Percentiles rank a stretch among this genome's conserved stretches.
Conservation (phyloP, 1,284 basidiomycete genomes). For the Cryptococcus sp. region DNA sequence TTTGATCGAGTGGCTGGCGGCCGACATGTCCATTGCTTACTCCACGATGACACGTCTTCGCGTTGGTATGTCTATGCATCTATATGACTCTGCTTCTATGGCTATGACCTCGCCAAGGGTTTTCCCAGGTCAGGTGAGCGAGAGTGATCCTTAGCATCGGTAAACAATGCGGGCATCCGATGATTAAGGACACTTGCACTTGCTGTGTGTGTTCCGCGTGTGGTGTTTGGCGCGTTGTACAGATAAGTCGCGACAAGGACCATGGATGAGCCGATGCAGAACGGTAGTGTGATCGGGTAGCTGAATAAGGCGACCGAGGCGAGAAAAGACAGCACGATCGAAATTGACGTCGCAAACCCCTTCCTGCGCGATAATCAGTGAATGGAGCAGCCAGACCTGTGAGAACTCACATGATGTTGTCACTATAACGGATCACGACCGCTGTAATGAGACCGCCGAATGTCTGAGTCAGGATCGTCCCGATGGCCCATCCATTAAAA, state of each 20-base stretch:
- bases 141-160: too few species aligned
- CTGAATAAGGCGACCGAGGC: constrained; percentile 82
- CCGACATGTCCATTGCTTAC: too few species aligned
- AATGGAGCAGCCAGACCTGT: not conserved
- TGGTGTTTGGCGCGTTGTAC: constrained; percentile 62
- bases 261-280: constrained; percentile 72
- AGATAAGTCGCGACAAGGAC: constrained; percentile 85
- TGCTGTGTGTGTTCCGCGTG: too few species aligned
- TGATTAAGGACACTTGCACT: too few species aligned
- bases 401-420: constrained; percentile 47
- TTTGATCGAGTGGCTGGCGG: too few species aligned
- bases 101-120: too few species aligned
- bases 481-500: constrained; percentile 87
- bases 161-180: too few species aligned
- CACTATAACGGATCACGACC: constrained; percentile 54
- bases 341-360: constrained; percentile 88
- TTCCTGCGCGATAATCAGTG: constrained; percentile 50
- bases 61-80: too few species aligned
- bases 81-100: too few species aligned
- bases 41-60: too few species aligned
- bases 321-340: constrained; percentile 88
- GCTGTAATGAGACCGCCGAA: constrained; percentile 87
- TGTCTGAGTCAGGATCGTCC: constrained; percentile 82
- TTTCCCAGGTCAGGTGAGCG: too few species aligned
- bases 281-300: constrained; percentile 78